Percentiles rank a stretch among this genome's conserved stretches.
Evolutionary conservation across 176 grass and related monocot genomes (phyloP).

Genomic region (Hordeum vulgare): DNA sequence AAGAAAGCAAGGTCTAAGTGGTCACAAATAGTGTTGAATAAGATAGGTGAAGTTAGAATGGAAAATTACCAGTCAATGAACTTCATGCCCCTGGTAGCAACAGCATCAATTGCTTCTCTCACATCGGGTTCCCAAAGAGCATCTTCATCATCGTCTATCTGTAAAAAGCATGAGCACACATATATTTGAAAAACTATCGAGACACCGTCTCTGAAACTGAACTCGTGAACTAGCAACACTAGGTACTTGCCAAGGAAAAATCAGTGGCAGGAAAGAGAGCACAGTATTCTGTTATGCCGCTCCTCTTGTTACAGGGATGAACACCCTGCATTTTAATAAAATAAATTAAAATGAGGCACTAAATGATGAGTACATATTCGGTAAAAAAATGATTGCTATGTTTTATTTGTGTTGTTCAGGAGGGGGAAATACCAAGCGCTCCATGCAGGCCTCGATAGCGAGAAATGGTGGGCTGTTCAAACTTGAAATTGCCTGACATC

Average conservation of each 20-base stretch:
- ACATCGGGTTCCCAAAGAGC: conserved; percentile 65
- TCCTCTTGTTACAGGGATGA: conserved; percentile 92
- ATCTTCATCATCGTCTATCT: conserved; percentile 90
- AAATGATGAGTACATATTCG: too few relatives aligned
- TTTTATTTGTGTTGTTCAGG: too few relatives aligned
- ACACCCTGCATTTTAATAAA: too few relatives aligned
- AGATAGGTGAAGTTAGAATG: too few relatives aligned
- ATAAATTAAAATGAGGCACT: too few relatives aligned
- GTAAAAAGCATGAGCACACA: neutral
- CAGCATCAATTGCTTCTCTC: conserved; percentile 53
- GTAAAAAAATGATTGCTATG: too few relatives aligned
- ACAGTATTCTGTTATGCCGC: conserved; percentile 65
- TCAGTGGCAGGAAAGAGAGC: conserved; percentile 76
- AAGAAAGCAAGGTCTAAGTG: too few relatives aligned
- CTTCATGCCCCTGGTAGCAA: conserved; percentile 66
- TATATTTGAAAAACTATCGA: neutral
- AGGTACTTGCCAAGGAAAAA: conserved; percentile 67
- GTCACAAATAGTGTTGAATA: too few relatives aligned
- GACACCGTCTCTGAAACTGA: neutral
- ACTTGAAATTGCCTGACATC: conserved; percentile 44
- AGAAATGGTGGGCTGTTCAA: conserved; percentile 56
- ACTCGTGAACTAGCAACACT: neutral
- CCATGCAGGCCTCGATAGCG: conserved; percentile 74
- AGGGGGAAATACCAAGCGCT: conserved; percentile 66
- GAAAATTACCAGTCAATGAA: too few relatives aligned